Evolutionary conservation across 306 rosid genomes (phyloP), one percentile per base, ranked within the genome.

Genomic region (Malus sieversii): DNA sequence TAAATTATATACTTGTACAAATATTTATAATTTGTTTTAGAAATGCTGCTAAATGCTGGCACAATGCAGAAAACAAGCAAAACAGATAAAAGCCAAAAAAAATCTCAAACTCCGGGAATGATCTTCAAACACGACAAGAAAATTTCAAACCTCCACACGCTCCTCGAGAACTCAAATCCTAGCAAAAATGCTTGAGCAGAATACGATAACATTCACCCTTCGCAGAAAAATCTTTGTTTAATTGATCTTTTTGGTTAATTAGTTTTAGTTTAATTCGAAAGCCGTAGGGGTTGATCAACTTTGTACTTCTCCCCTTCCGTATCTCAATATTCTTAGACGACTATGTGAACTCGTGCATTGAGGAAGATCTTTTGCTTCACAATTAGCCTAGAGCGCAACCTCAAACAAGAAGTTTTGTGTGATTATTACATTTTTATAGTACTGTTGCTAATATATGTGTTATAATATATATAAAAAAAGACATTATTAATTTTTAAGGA

Each of bases 131-230:
- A 29, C 30, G 77, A 74, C 70, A 62, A 74, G 46, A 27, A 45
- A 62, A 62, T 25, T 74, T 74, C 77, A 74, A 74, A 74, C 70
- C 13, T 48, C 60, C 48, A 74, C 4, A 44, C 77, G 69, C 44
- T 60, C 77, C 40, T 71, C 27, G 48, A 66, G 10, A 66, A 20
- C 48, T n/a, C 11, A 5, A 66, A 33, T 19, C 46, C 48, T 66
- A 35, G 48, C 70, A 35, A 9, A 35, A 8, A 63, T 63, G 68
- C 19, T 63, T 30, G n/a, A 63, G 68, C 22, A 30, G 32, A 32
- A 46, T 48, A 48, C 20, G 6, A 73, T 42, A 40, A 20, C 68
- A 42, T 73, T 40, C 77, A 61, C 29, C n/a, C 69, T 45, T 18
- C n/a, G 13, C n/a, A 29, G 9, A n/a, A 58, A 8, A n/a, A 40